Base-by-base conservation (phyloP, 1,139 yeast species). In the Pichia sp. region DNA sequence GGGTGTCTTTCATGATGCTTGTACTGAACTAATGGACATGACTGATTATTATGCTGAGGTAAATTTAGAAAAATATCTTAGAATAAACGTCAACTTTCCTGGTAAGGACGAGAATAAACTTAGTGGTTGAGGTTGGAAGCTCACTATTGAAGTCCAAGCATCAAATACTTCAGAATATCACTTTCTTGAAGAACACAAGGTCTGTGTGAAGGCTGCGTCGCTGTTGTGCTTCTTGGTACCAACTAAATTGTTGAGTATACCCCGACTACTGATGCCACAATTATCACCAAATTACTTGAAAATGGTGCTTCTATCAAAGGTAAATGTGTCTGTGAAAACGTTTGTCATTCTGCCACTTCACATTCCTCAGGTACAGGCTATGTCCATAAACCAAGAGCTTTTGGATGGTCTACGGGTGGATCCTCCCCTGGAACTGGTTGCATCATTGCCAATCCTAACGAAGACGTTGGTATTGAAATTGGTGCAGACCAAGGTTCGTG, bases 371-470 rank as follows among this genome's bases (percentile, higher is more conserved):
- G 49, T 32, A 51, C 55, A 12, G 62, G 63, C 27, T 50, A 53
- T n/a, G 62, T 60, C 12, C 44, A 40, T 15, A 60, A 60, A 38
- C 49, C 63, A 6, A 38, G 35, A 25, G 55, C 56, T 22, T 36
- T 38, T 19, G 51, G 52, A 1, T 42, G 55, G 16, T 50, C 81
- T 1, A 63, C 85, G 1, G 96, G 96, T 3, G 96, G 96, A 0
- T 85, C 95, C 0, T 83, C 94, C 3, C 94, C 96, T 8, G 96
- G 96, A 0, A 73, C 88, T 33, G 96, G 96, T 0, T 94, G 94
- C 1, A 80, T 88, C 0, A 94, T 86, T 2, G 77, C 85, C 1
- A 73, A 77, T 0, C 30, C 29, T 9, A 4, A 74, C 62, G 96
- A 29, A 29, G 8, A 15, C 7, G 24, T 29, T 12, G 32, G 22